Evolutionary conservation across 768 basidiomycete genomes (phyloP), one percentile per base, ranked within the genome.

Genomic region (Boletus rubroflammeus): DNA sequence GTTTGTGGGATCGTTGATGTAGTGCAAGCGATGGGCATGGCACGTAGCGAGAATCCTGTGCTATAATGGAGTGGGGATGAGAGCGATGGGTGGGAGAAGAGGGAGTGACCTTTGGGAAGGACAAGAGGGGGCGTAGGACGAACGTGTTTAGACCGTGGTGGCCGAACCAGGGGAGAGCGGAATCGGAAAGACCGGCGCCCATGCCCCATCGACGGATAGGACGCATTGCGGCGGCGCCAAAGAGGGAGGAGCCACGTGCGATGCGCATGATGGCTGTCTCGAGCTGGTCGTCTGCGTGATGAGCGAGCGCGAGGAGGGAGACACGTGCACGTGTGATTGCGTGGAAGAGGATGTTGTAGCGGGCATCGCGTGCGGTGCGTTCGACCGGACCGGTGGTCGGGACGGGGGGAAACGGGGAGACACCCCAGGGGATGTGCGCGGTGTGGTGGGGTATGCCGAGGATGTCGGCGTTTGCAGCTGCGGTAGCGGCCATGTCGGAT

Each of bases 221-320:
- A 38, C 78, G 76, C 86, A 93, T 93, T 4, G 86, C 90, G 11
- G 79, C 79, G 1, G 83, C 78, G 0, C 86, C 87, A 15, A 79
- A 51, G 40, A 70, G 64, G 3, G 81, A 76, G 6, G 84, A 84
- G 0, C 85, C 83, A 56, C 70, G 77, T 6, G 81, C 76, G 15
- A 86, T 65, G 6, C 91, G 81, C 77, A 91, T 83, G 48, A 93
- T 70, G 29, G 83, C 77, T 0, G 91, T 93, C 66, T 93, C 91
- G 10, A 92, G 78, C 65, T 93, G 89, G 64, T 93, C 91, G 63
- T 93, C 89, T 3, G 79, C 78, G 63, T 93, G 91, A 60, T 93
- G 91, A 0, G 81, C 91, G 46, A 85, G 77, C 1, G 85, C 86
- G 50, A 91, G 65, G 14, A 76, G 65, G 15, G 73, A 58, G 4